Conservation (phyloP, 805 yeast species). For the Cyberlindnera mrakii region DNA sequence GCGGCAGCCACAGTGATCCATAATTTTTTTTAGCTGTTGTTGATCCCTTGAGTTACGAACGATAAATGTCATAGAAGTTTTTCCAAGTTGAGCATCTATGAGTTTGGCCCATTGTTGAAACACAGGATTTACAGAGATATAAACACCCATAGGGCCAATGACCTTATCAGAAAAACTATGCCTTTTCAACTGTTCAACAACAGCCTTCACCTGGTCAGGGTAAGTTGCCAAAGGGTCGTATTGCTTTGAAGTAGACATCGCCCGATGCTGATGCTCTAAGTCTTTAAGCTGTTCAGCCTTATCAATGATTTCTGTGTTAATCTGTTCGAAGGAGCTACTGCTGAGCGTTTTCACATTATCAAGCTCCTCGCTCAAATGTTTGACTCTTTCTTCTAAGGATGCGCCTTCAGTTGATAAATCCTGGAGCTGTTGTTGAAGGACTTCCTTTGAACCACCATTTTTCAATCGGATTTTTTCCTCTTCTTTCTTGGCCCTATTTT, state of each 20-base stretch:
- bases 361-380: background rate
- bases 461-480: slow-evolving; percentile 25
- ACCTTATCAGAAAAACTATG: slow-evolving; percentile 44
- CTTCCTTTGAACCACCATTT: slow-evolving; percentile 21
- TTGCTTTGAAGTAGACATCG: background rate
- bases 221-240: slow-evolving; percentile 12
- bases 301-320: slow-evolving; percentile 4
- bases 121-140: slow-evolving; percentile 49
- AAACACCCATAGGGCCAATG: slow-evolving; percentile 75
- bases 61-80: slow-evolving; percentile 53
- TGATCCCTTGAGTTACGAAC: slow-evolving; percentile 64
- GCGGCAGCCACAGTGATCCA: slow-evolving; percentile 26
- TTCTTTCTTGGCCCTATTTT: slow-evolving; percentile 16
- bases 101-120: slow-evolving; percentile 52
- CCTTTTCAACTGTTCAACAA: slow-evolving; percentile 17
- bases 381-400: background rate
- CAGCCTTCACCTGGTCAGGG: background rate
- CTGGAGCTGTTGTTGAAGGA: slow-evolving; percentile 10
- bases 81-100: slow-evolving; percentile 49
- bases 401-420: background rate
- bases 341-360: background rate
- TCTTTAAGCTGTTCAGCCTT: slow-evolving; percentile 6
- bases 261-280: slow-evolving; percentile 1
- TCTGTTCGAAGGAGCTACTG: background rate
- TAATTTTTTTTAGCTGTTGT: slow-evolving; percentile 30